These are phyloP conservation scores for Epichloe gansuensis DNA, from an alignment of 2,329 filamentous ascomycete genomes.

Conservation along the genomic window DNA sequence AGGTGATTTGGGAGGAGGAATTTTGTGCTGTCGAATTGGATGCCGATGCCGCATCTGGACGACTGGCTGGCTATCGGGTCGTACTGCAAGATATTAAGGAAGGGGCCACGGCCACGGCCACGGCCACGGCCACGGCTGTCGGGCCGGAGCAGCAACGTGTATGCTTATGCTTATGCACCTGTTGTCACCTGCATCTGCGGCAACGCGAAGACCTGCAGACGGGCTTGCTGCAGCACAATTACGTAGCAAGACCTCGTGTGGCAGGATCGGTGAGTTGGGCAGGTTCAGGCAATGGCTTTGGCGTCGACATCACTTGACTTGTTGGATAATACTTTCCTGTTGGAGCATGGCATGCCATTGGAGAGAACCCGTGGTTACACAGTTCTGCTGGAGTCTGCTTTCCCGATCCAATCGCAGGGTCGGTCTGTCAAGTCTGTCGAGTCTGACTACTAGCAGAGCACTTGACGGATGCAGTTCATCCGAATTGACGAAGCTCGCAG, in stretches of 20 bases:
- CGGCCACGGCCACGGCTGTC: background rate
- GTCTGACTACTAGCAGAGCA: background rate
- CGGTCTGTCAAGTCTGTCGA: background rate
- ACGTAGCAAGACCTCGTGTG: background rate
- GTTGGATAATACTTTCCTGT: background rate
- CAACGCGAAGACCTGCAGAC: background rate
- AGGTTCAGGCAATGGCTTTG: background rate
- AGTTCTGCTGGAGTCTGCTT: background rate
- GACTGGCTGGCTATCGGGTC: no score
- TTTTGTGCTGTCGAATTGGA: no score
- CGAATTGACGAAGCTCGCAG: background rate
- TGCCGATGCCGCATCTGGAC: no score
- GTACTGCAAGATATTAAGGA: background rate
- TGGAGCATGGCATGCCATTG: background rate
- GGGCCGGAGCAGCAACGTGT: background rate
- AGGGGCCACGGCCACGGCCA: background rate
- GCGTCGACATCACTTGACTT: background rate
- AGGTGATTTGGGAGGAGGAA: no score
- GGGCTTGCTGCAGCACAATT: background rate
- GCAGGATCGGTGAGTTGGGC: slow-evolving; percentile 1
- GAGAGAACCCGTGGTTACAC: background rate
- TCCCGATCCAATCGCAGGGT: background rate
- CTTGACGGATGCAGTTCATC: background rate
- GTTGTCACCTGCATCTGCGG: slow-evolving; percentile 1
- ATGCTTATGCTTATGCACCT: background rate